phyloP scores from a whole-genome alignment of 2,329 filamentous ascomycete genomes.

The Hirsutella minnesotensis region DNA sequence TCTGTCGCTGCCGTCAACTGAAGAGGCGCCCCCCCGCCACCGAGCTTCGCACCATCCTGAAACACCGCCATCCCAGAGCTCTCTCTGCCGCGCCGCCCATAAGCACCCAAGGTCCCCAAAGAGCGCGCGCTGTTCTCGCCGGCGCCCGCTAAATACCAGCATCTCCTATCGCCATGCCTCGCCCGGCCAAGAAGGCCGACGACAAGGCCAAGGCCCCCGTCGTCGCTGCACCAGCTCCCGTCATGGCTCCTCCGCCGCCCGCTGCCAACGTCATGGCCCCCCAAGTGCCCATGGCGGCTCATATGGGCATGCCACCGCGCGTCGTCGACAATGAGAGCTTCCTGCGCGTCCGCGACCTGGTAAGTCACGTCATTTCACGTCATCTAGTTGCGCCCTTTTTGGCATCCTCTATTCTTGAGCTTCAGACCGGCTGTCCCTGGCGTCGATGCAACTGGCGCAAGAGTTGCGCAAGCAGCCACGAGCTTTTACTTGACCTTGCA shows the following conservation, averaged over 20 bases:
- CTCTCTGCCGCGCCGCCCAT: too few species aligned
- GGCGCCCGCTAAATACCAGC: conserved; percentile 1
- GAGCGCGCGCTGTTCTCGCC: too few species aligned
- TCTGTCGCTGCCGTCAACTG: conserved; percentile 3
- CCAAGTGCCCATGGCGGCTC: conserved; percentile 5
- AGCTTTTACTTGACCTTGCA: too few species aligned
- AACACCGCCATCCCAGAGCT: conserved; percentile 1
- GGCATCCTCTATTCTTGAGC: background rate
- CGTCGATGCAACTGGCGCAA: too few species aligned
- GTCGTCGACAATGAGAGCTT: conserved; percentile 64
- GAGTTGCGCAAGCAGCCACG: too few species aligned
- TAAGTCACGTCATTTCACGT: conserved; percentile 36
- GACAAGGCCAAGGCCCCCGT: conserved; percentile 24
- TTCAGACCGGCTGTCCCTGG: too few species aligned
- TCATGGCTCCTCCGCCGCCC: conserved; percentile 24
- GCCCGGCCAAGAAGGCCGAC: conserved; percentile 31
- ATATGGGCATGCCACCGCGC: conserved; percentile 14
- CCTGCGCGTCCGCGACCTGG: conserved; percentile 67
- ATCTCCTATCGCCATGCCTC: conserved; percentile 26
- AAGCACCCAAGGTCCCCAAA: too few species aligned
- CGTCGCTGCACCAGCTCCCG: conserved; percentile 21
- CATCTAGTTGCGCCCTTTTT: conserved; percentile 1
- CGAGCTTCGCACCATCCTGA: background rate
- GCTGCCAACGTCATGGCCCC: conserved; percentile 5
- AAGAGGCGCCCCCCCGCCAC: too few species aligned